These are phyloP conservation scores for Chrysanthemum seticuspe DNA, from an alignment of 129 eudicot species.

Conservation along the genomic window DNA sequence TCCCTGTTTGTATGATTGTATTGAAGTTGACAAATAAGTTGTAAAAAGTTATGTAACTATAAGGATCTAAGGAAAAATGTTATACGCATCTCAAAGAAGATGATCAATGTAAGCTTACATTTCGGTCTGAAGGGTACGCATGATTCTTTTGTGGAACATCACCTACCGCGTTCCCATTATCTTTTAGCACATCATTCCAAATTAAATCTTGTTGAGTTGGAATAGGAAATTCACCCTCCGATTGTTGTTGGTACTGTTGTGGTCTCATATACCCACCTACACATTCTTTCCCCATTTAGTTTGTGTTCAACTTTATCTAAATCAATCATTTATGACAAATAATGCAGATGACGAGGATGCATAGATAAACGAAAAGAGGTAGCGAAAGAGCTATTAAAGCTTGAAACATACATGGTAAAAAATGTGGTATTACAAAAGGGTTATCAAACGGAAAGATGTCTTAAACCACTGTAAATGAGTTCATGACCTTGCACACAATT, in stretches of 20 bases:
- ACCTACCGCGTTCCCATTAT: constrained; percentile 25
- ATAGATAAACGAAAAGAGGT: background rate
- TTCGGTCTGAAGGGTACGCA: constrained; percentile 29
- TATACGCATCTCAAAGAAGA: constrained; percentile 19
- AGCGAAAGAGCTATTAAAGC: background rate
- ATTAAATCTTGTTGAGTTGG: constrained; percentile 33
- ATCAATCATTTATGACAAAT: constrained; percentile 1
- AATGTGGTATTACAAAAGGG: background rate
- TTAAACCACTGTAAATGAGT: background rate
- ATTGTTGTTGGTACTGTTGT: constrained; percentile 33
- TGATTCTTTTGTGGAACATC: constrained; percentile 33
- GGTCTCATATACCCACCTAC: constrained; percentile 49
- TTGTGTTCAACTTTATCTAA: constrained; percentile 15
- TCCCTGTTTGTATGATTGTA: constrained; percentile 29
- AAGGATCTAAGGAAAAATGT: background rate
- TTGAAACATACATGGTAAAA: background rate
- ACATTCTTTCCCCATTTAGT: constrained; percentile 27
- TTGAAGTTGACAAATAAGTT: background rate
- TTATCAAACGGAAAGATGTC: background rate
- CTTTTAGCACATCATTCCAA: constrained; percentile 53
- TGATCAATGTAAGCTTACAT: constrained; percentile 39
- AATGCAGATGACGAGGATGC: constrained; percentile 6
- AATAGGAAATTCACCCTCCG: constrained; percentile 21
- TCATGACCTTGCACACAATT: constrained; percentile 4
- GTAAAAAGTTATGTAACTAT: constrained; percentile 12